Evolutionary conservation across 176 grass and related monocot genomes (phyloP).

Genomic region (Otatea glauca): DNA sequence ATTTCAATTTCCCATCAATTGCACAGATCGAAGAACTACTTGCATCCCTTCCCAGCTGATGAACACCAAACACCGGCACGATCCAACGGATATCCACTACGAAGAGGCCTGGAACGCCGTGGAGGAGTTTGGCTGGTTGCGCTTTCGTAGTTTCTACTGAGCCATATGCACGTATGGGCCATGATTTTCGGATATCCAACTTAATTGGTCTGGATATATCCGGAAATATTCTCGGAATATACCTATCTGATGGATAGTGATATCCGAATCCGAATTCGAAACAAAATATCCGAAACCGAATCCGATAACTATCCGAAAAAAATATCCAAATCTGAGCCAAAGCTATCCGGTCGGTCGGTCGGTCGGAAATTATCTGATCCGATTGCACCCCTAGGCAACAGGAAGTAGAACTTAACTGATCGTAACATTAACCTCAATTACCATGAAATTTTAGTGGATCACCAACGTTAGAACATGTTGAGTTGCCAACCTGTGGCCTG

Average conservation of each 20-base stretch:
- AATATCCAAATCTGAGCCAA: no score
- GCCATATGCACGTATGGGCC: no score
- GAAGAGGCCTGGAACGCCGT: not conserved
- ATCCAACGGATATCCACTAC: not conserved
- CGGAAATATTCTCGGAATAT: no score
- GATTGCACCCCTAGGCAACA: not conserved
- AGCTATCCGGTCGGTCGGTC: no score
- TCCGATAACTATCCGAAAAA: no score
- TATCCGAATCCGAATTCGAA: no score
- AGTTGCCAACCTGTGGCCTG: slow-evolving; percentile 28
- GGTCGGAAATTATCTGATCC: no score
- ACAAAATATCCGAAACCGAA: no score
- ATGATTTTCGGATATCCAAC: no score
- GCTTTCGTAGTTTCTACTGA: not conserved
- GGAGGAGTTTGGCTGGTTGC: not conserved
- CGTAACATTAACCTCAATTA: slow-evolving; percentile 23
- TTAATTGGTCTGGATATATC: no score
- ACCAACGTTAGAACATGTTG: slow-evolving; percentile 30
- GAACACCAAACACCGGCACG: not conserved
- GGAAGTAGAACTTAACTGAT: slow-evolving; percentile 24
- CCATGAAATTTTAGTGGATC: slow-evolving; percentile 47
- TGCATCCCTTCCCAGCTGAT: not conserved
- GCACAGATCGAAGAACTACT: not conserved
- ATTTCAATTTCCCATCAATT: not conserved
- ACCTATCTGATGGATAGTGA: no score